Base-by-base conservation (phyloP, 257 asterid species). In the Sherardia arvensis region DNA sequence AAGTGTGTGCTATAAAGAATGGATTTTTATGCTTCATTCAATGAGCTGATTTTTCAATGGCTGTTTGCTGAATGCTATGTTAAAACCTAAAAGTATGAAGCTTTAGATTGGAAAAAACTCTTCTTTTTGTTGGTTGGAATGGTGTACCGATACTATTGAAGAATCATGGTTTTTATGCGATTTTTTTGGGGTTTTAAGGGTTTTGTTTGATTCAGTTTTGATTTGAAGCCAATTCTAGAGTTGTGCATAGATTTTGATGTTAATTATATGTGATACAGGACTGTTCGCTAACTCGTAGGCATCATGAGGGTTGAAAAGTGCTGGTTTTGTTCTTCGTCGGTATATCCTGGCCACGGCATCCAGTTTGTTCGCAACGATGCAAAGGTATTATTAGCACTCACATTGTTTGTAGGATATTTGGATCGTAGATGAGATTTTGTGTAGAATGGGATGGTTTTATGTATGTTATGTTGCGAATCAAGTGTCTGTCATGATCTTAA, bases 301-400 rank as follows among this genome's bases (percentile, higher is more conserved):
- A 60, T 77, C 64, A 90, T 90, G 96, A 87, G 97, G 87, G 78
- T 90, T 81, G 97, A 90, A 70, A 90, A 87, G 33, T 90, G 97
- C 66, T 90, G 95, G 95, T 87, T 90, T 73, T 90, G 97, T 78
- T 90, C 97, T 71, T 87, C 95, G 26, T 85, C 88, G 3, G 20
- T 87, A 5, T 87, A 87, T 64, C 96, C 96, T 0, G 96, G 97
- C 48, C 97, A 90, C 56, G 97, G 95, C 25, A 90, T 90, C 65
- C 97, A 90, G 43, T 90, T 68, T 76, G 97, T 90, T 54, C 87
- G 96, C 32, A 90, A 87, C 27, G 97, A 90, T 62, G 96, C 97
- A 3, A 90, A 90, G 92, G 97, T 85, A 43, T 55, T n/a, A n/a
- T n/a, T n/a, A 5, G n/a, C 29, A 18, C n/a, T n/a, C n/a, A n/a